phyloP scores from a whole-genome alignment of 2,329 filamentous ascomycete species.

The Westerdykella sp. region DNA sequence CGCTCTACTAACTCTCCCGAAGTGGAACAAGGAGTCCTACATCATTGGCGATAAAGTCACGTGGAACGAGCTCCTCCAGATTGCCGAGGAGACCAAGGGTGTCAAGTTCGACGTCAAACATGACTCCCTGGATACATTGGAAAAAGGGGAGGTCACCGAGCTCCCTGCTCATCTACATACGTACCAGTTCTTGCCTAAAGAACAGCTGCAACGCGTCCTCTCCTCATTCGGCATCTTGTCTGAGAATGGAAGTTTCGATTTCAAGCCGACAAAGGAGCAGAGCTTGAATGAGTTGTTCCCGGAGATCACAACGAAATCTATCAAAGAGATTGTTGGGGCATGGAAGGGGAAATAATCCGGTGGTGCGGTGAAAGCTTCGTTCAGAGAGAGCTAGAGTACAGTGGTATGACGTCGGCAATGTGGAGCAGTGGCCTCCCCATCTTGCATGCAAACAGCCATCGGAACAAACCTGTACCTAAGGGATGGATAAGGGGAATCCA shows the following conservation, averaged over 20 bases:
- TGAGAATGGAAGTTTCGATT: constrained; percentile 4
- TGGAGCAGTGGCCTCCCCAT: too few relatives aligned
- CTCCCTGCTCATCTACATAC: constrained; percentile 9
- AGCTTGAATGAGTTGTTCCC: constrained; percentile 15
- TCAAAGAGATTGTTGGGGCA: constrained; percentile 8
- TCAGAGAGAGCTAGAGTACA: too few relatives aligned
- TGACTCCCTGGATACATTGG: constrained; percentile 12
- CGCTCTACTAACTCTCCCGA: constrained; percentile 5
- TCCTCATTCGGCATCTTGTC: constrained; percentile 11
- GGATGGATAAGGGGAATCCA: too few relatives aligned
- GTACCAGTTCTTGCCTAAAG: constrained; percentile 15
- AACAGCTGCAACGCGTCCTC: constrained; percentile 5
- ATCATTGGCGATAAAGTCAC: constrained; percentile 41
- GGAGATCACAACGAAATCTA: constrained; percentile 9
- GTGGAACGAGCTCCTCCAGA: constrained; percentile 41
- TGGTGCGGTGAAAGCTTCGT: too few relatives aligned
- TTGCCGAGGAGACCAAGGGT: constrained; percentile 41
- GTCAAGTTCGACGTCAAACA: constrained; percentile 13
- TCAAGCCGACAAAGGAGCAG: constrained; percentile 2
- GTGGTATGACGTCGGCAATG: too few relatives aligned
- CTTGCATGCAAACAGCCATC: too few relatives aligned
- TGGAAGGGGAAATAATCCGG: too few relatives aligned
- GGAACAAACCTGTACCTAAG: too few relatives aligned
- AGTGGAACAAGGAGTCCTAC: constrained; percentile 33
- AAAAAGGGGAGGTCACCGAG: constrained; percentile 10